phyloP scores from a whole-genome alignment of 495 filamentous ascomycete species.

The Xanthoparmelia taractica region DNA sequence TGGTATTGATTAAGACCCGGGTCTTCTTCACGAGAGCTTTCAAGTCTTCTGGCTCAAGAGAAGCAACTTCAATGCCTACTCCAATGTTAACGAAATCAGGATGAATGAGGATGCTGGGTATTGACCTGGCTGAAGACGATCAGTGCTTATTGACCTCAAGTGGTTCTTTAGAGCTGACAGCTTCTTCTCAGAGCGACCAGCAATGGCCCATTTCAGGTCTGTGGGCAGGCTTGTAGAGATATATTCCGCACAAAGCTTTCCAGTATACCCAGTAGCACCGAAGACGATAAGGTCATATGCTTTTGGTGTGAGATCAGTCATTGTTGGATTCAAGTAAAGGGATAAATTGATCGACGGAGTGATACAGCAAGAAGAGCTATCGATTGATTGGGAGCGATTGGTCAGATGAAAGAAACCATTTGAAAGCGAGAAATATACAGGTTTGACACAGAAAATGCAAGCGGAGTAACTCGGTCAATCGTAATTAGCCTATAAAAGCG shows the following conservation, averaged over 20 bases:
- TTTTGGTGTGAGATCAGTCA: conserved; percentile 31
- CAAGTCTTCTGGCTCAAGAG: conserved; percentile 58
- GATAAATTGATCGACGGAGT: neutral
- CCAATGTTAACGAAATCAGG: conserved; percentile 14
- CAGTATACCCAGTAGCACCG: conserved; percentile 84
- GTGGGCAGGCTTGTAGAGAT: conserved; percentile 68
- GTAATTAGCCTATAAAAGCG: too few species aligned
- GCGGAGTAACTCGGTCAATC: too few species aligned
- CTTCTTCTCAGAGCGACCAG: conserved; percentile 70
- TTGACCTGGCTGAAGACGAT: conserved; percentile 61
- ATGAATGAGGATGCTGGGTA: neutral
- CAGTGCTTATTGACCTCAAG: conserved; percentile 56
- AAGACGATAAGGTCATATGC: conserved; percentile 79
- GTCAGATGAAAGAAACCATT: too few species aligned
- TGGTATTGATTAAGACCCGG: conserved; percentile 68
- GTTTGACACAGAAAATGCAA: too few species aligned
- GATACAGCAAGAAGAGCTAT: neutral
- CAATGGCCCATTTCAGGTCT: conserved; percentile 80
- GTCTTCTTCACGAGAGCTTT: conserved; percentile 63
- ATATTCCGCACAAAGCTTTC: conserved; percentile 67
- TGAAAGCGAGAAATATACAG: too few species aligned
- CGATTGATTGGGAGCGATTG: neutral
- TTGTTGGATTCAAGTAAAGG: neutral
- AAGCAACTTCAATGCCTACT: conserved; percentile 54
- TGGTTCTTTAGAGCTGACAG: conserved; percentile 59